Evolutionary conservation across 345 rosid species (phyloP), one percentile per base, ranked within the genome.

Genomic region (Moricandia moricandioides): DNA sequence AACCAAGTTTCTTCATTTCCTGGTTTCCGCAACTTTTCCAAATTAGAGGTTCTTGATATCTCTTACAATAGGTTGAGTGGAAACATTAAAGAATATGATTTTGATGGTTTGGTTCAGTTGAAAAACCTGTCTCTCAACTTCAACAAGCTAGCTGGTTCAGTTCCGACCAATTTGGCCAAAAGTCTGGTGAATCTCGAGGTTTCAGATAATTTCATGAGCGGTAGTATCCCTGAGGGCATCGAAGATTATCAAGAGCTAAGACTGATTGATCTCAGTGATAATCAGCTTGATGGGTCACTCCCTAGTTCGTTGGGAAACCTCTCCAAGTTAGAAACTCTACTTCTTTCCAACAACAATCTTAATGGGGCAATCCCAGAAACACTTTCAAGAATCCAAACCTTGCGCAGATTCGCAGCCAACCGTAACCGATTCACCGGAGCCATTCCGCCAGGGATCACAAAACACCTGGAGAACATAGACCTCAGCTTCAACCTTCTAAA

Each of bases 401-500:
- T 93, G 51, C 13, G 60, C 6, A 74, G 92, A 18, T 93, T 93
- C 74, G 84, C 92, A 14, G 89, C 96, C 0, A 85, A 88, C 45
- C 84, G 69, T 37, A 90, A 92, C 74, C 1, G 0, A 8, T 85
- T 91, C 68, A 14, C 0, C 3, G 89, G 88, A 67, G 3, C n/a
- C 13, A 82, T 93, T 70, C 91, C 93, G 8, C 60, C 65, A 37
- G 82, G 78, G 67, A 74, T 88, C 72, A 86, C 91, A n/a, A 82
- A 10, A 12, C n/a, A 31, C 78, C 79, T 93, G 30, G 70, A 5
- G 31, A 37, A 33, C 55, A 78, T 87, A 51, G 95, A 88, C 74
- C 88, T 92, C 49, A 87, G 96, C 82, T 87, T 69, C 73, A 86
- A 86, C 79, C n/a, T 13, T 0, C 61, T 89, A 54, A 49, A 6